Conservation (phyloP, 371 early-diverging fungal genomes). For the Dichotomocladium elegans region DNA sequence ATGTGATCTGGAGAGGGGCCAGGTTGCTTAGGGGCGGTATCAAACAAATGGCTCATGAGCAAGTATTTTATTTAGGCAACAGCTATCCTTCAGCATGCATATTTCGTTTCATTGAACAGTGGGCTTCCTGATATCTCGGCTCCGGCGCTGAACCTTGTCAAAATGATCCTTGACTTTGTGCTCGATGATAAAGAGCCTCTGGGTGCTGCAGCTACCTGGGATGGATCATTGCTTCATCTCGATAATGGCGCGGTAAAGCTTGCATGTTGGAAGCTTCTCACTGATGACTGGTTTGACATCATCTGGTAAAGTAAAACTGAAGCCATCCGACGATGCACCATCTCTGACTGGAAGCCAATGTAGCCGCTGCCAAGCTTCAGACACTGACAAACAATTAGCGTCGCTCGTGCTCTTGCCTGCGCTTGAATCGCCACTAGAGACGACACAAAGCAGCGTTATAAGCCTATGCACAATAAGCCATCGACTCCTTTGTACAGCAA, state of each 20-base stretch:
- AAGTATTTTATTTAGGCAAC: slow-evolving; percentile 18
- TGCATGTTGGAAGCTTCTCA: slow-evolving; percentile 52
- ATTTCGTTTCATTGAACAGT: slow-evolving; percentile 15
- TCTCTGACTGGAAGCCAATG: neutral
- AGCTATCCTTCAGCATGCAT: slow-evolving; percentile 32
- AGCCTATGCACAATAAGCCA: slow-evolving; percentile 30
- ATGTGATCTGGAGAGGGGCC: no score
- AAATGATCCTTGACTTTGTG: slow-evolving; percentile 22
- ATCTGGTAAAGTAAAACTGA: slow-evolving; percentile 40
- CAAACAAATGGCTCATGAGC: neutral
- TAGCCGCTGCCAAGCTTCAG: slow-evolving; percentile 22
- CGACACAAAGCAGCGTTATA: neutral
- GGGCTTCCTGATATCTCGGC: no score
- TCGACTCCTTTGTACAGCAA: slow-evolving; percentile 45
- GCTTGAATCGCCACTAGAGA: neutral
- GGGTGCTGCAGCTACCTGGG: slow-evolving; percentile 25
- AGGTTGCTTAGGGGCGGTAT: no score
- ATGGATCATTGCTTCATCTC: slow-evolving; percentile 33
- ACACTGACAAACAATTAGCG: slow-evolving; percentile 12
- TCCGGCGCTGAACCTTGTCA: slow-evolving; percentile 5
- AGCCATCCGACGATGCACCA: neutral
- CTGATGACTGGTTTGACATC: slow-evolving; percentile 56
- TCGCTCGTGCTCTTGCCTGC: slow-evolving; percentile 18
- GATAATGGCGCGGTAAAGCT: slow-evolving; percentile 26
- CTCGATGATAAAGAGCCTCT: neutral